phyloP scores from a whole-genome alignment of 805 yeast genomes.

The Pichia cabralensis region DNA sequence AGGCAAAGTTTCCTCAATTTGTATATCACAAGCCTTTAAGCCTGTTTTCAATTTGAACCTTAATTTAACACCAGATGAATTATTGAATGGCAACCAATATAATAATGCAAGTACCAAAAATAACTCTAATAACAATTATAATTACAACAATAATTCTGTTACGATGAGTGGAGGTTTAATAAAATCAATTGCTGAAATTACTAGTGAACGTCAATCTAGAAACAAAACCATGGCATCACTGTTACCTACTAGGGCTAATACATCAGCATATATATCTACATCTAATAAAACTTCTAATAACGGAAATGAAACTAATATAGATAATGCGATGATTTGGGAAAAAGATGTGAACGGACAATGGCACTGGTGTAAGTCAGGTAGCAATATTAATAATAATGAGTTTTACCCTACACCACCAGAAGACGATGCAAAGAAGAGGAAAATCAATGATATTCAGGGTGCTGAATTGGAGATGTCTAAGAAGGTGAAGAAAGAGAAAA shows the following conservation, averaged over 20 bases:
- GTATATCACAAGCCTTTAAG: slow-evolving; percentile 35
- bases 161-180: background rate
- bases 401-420: slow-evolving; percentile 31
- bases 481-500: slow-evolving; percentile 5
- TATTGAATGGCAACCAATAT: too few relatives aligned
- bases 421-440: slow-evolving; percentile 13
- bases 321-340: background rate
- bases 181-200: slow-evolving; percentile 3
- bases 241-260: too few relatives aligned
- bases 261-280: too few relatives aligned
- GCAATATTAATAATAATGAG: background rate
- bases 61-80: slow-evolving; percentile 1
- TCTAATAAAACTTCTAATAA: too few relatives aligned
- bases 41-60: slow-evolving; percentile 1
- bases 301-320: background rate
- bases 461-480: too few relatives aligned
- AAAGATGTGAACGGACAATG: background rate
- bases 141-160: background rate
- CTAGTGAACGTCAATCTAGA: slow-evolving; percentile 2
- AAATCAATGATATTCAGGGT: too few relatives aligned
- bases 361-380: background rate
- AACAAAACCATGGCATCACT: background rate
- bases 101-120: background rate
- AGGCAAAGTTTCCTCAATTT: slow-evolving; percentile 36
- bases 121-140: too few relatives aligned